phyloP scores from a whole-genome alignment of 2,329 filamentous ascomycete species.

The Ascochyta rabiei region DNA sequence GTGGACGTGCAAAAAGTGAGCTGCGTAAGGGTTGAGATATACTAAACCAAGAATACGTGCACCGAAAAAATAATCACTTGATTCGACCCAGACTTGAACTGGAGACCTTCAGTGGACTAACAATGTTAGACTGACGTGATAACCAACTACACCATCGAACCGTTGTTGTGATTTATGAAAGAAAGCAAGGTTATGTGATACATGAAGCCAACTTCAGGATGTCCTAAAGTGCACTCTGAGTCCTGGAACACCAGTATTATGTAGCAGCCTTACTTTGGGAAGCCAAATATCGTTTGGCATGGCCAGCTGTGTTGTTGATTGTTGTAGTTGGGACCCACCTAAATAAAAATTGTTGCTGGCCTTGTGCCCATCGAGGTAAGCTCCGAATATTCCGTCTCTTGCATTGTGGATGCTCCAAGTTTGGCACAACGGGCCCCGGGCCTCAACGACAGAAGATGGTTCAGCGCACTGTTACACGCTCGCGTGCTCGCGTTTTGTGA shows the following conservation, averaged over 20 bases:
- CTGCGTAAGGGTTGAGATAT: background rate
- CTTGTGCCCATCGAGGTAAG: conserved; percentile 4
- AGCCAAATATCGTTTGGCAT: background rate
- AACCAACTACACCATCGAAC: conserved; percentile 53
- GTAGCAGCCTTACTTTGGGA: background rate
- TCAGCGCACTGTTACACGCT: background rate
- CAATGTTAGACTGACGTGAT: conserved; percentile 54
- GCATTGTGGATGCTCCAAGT: background rate
- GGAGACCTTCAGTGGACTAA: conserved; percentile 20
- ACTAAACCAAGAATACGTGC: background rate
- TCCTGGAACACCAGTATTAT: background rate
- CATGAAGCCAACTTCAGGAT: background rate
- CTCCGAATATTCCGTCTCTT: background rate
- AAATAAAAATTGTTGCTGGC: conserved; percentile 2
- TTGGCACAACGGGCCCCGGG: no score
- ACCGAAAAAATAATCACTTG: conserved; percentile 10
- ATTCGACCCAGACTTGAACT: conserved; percentile 30
- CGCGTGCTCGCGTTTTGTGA: conserved; percentile 4
- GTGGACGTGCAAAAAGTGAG: background rate
- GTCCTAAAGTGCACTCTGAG: background rate
- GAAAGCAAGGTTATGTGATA: fast-evolving
- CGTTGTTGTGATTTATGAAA: conserved; percentile 2
- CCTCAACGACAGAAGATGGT: background rate
- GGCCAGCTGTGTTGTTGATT: background rate
- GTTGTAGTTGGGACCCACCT: background rate